Conservation (phyloP, 2,329 filamentous ascomycete species). For the Ascochyta viciae-villosae region DNA sequence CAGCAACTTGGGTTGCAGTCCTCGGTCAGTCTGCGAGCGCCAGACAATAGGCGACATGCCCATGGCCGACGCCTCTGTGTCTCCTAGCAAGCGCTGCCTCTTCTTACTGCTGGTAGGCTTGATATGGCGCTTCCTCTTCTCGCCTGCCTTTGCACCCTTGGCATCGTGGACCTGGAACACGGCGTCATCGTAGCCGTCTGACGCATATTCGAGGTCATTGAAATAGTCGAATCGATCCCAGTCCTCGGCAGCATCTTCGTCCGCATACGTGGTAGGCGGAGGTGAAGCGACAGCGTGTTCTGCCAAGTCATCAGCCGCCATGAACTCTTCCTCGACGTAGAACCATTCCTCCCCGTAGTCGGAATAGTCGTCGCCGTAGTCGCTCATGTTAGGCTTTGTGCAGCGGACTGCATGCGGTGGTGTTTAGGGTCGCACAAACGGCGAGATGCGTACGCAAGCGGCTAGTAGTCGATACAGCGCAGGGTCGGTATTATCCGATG, state of each 20-base stretch:
- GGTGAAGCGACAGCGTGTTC: constrained; percentile 57
- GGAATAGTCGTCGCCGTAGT: constrained; percentile 51
- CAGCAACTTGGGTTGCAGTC: constrained; percentile 31
- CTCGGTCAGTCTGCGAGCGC: constrained; percentile 37
- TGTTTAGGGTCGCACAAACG: constrained; percentile 8
- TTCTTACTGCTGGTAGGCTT: constrained; percentile 32
- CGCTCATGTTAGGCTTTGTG: constrained; percentile 44
- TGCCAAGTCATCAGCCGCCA: constrained; percentile 57
- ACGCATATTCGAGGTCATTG: constrained; percentile 57
- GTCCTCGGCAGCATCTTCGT: constrained; percentile 46
- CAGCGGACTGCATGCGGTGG: constrained; percentile 13
- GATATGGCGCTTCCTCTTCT: constrained; percentile 41
- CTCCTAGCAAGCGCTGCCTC: constrained; percentile 24
- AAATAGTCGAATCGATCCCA: constrained; percentile 58
- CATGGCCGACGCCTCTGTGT: constrained; percentile 14
- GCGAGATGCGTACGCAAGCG: constrained; percentile 13
- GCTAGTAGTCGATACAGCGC: background rate
- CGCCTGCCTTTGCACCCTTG: constrained; percentile 29
- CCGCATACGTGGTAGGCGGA: constrained; percentile 39
- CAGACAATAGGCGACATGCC: constrained; percentile 44
- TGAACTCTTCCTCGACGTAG: constrained; percentile 56
- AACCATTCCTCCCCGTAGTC: constrained; percentile 54
- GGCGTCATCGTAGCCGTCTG: constrained; percentile 55
- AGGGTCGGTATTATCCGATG: too few relatives aligned
- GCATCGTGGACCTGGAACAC: constrained; percentile 36